Evolutionary conservation across 2,329 filamentous ascomycete genomes (phyloP).

Genomic region (Aspergillus fumigatiaffinis): DNA sequence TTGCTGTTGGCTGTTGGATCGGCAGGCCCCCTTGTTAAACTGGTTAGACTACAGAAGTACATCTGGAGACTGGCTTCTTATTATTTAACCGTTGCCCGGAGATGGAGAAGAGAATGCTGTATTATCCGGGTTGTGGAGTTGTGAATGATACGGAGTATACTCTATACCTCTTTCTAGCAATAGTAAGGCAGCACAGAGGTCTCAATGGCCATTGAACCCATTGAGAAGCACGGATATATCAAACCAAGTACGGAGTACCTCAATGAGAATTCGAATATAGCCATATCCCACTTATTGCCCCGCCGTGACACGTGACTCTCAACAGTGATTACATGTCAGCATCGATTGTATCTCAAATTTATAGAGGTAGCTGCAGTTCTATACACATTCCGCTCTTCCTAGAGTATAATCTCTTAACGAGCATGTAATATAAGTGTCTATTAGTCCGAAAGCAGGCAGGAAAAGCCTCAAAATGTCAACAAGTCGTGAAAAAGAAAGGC

Average conservation of each 20-base stretch:
- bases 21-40: slow-evolving; percentile 3
- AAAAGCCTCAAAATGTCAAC: background rate
- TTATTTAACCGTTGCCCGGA: background rate
- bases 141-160: background rate
- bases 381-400: background rate
- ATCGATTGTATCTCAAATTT: background rate
- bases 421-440: background rate
- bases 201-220: background rate
- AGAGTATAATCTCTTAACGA: background rate
- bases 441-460: background rate
- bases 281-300: background rate
- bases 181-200: background rate
- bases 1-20: background rate
- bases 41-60: background rate
- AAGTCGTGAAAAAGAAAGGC: background rate
- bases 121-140: background rate
- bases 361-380: background rate
- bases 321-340: too few relatives aligned
- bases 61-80: slow-evolving; percentile 1
- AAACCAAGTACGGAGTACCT: too few relatives aligned
- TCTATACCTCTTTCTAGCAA: background rate
- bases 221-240: background rate
- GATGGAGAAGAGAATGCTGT: background rate
- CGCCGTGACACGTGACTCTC: background rate
- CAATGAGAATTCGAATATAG: too few relatives aligned